phyloP scores from a whole-genome alignment of 1,139 yeast species.

The Meyerozyma smithsonii region DNA sequence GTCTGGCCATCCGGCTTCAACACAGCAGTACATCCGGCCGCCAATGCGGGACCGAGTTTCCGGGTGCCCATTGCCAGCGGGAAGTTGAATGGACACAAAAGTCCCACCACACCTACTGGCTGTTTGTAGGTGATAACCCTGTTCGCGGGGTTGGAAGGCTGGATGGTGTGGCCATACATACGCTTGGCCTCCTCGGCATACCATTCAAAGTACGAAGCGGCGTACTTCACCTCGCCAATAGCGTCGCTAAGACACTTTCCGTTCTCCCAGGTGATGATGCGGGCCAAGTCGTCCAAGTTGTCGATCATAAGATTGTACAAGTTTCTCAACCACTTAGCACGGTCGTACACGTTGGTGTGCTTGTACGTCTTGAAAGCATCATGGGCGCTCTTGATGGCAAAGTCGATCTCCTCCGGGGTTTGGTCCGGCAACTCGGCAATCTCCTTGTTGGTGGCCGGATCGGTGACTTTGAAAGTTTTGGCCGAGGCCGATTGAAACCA shows the following conservation, averaged over 20 bases:
- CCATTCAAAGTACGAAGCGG: conserved; percentile 83
- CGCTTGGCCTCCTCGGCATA: conserved; percentile 84
- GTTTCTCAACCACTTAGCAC: conserved; percentile 61
- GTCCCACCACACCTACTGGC: conserved; percentile 47
- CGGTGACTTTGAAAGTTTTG: conserved; percentile 58
- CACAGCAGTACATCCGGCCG: conserved; percentile 46
- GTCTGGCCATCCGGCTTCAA: conserved; percentile 46
- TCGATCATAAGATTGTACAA: conserved; percentile 59
- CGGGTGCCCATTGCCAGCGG: conserved; percentile 48
- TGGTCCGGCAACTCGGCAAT: conserved; percentile 57
- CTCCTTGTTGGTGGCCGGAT: conserved; percentile 67
- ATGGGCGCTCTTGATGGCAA: conserved; percentile 59
- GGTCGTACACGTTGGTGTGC: conserved; percentile 57
- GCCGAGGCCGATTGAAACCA: conserved; percentile 54
- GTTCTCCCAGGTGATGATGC: conserved; percentile 70
- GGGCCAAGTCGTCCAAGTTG: conserved; percentile 71
- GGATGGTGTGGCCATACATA: conserved; percentile 66
- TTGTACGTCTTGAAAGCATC: conserved; percentile 57
- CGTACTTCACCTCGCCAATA: conserved; percentile 68
- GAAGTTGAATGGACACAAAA: conserved; percentile 46
- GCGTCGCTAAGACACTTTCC: conserved; percentile 81
- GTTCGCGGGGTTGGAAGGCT: conserved; percentile 52
- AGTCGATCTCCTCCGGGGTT: conserved; percentile 48
- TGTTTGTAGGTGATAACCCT: conserved; percentile 64
- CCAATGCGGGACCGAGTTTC: conserved; percentile 45